phyloP scores from a whole-genome alignment of 2,329 filamentous ascomycete species.

The Paecilomyces variotii region DNA sequence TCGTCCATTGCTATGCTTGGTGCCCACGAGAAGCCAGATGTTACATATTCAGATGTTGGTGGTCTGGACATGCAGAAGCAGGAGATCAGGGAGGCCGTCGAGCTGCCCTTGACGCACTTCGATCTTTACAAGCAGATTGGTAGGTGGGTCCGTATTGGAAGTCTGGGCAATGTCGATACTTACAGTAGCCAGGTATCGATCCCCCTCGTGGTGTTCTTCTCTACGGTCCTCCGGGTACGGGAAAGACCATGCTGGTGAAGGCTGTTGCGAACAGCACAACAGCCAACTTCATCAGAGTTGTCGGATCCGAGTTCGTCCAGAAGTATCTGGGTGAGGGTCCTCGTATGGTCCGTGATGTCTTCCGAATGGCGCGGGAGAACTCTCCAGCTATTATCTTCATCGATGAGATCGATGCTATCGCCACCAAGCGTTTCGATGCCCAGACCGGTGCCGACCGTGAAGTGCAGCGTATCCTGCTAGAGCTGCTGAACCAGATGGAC shows the following conservation, averaged over 20 bases:
- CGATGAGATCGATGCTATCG: conserved; percentile 97
- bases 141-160: conserved; percentile 14
- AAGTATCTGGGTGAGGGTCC: conserved; percentile 98
- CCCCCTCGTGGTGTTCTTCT: conserved; percentile 92
- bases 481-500: conserved; percentile 99
- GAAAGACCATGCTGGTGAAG: conserved; percentile 97
- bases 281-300: conserved; percentile 95
- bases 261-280: conserved; percentile 97
- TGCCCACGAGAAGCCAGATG: conserved; percentile 92
- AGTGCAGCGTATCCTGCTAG: conserved; percentile 95
- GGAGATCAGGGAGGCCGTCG: conserved; percentile 95
- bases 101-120: conserved; percentile 93
- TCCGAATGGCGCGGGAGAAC: conserved; percentile 98
- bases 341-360: conserved; percentile 97
- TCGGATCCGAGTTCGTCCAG: conserved; percentile 96
- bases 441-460: conserved; percentile 97
- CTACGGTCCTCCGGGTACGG: conserved; percentile 91
- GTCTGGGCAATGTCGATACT: conserved; percentile 6
- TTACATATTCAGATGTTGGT: conserved; percentile 96
- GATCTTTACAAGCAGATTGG: conserved; percentile 99
- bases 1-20: conserved; percentile 98
- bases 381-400: conserved; percentile 99
- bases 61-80: conserved; percentile 99
- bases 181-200: conserved; percentile 58
- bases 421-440: conserved; percentile 97